A percentile compares a stretch with the other conserved stretches of the same genome.
These are phyloP conservation scores for Gardenia jasminoides DNA, from an alignment of 257 asterid genomes.

Conservation along the genomic window DNA sequence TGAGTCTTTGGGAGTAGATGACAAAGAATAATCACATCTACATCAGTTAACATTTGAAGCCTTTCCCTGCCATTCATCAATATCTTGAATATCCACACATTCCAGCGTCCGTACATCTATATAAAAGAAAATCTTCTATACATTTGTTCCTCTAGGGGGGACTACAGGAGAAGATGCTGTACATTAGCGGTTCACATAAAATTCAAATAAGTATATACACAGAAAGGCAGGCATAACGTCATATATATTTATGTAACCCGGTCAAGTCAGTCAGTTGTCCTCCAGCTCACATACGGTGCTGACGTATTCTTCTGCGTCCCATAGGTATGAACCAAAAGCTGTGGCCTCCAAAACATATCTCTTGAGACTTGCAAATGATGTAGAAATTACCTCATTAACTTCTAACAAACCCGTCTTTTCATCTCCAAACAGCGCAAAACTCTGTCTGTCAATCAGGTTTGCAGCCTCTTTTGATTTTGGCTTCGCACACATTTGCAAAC, in stretches of 20 bases:
- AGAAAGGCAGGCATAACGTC: background rate
- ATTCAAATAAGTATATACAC: background rate
- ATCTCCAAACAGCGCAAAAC: constrained; percentile 64
- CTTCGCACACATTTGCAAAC: constrained; percentile 57
- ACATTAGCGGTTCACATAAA: background rate
- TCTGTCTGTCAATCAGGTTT: constrained; percentile 65
- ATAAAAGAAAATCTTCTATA: background rate
- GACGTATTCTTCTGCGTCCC: constrained; percentile 64
- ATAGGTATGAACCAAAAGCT: constrained; percentile 81
- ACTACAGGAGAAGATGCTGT: background rate
- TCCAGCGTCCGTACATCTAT: background rate
- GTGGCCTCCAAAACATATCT: constrained; percentile 79
- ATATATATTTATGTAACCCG: background rate
- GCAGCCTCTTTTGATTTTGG: constrained; percentile 69
- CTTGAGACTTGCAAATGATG: constrained; percentile 77
- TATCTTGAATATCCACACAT: background rate
- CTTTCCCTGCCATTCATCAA: background rate
- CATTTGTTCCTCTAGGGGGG: background rate
- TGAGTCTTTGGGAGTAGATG: background rate
- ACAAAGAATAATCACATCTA: background rate
- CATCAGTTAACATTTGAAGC: background rate
- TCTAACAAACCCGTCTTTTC: constrained; percentile 40
- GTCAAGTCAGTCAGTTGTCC: constrained; percentile 51
- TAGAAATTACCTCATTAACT: constrained; percentile 41
- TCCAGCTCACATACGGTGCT: constrained; percentile 50